phyloP scores from a whole-genome alignment of 345 rosid species.

The Eucalyptus lansdowneana region DNA sequence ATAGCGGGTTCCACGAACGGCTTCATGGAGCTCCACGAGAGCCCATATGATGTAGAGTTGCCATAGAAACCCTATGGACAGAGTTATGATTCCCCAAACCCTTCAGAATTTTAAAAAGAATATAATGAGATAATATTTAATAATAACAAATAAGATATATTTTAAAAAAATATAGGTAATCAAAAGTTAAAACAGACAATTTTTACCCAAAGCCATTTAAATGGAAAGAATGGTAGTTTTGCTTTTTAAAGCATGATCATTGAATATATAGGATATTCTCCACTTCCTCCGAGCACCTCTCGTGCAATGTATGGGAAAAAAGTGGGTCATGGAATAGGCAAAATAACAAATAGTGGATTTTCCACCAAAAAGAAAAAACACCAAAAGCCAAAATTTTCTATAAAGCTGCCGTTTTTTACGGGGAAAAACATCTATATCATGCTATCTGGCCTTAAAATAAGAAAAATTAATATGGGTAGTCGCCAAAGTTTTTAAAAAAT shows the following conservation, averaged over 20 bases:
- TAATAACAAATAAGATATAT: neutral
- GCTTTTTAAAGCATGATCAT: neutral
- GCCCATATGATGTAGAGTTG: slow-evolving; percentile 65
- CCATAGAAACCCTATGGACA: slow-evolving; percentile 61
- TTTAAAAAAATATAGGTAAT: neutral
- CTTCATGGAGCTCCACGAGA: slow-evolving; percentile 79
- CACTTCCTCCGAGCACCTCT: neutral
- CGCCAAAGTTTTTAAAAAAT: neutral
- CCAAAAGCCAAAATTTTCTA: neutral
- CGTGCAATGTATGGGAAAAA: neutral
- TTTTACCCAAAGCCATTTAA: neutral
- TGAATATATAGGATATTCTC: neutral
- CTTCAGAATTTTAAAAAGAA: slow-evolving; percentile 2
- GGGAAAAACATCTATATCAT: neutral
- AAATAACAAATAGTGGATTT: neutral
- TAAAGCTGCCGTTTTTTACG: neutral
- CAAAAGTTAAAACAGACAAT: neutral
- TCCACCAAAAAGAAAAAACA: neutral
- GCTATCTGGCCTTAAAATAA: neutral
- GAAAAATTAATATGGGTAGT: neutral
- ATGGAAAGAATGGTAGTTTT: neutral
- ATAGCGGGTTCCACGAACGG: slow-evolving; percentile 33
- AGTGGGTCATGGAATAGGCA: neutral
- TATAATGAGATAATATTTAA: no score
- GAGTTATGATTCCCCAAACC: slow-evolving; percentile 56